phyloP scores from a whole-genome alignment of 805 yeast genomes.

The Kazachstania taianensis region DNA sequence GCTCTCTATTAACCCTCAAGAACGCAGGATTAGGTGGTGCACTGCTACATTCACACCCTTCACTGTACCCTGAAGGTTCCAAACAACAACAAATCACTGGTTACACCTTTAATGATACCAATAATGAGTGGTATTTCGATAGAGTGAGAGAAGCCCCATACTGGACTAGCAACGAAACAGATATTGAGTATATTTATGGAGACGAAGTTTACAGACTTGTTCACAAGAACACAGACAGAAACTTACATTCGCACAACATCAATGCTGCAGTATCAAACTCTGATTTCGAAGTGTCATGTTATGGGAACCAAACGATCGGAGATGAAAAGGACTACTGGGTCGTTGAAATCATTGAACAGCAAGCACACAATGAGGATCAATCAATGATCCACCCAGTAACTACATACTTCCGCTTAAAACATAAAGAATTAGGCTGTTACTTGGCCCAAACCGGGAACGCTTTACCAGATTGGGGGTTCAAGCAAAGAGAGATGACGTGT shows the following conservation, averaged over 20 bases:
- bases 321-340: conserved; percentile 88
- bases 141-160: conserved; percentile 37
- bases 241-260: conserved; percentile 74
- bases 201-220: conserved; percentile 62
- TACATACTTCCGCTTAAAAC: conserved; percentile 58
- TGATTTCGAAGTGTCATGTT: conserved; percentile 79
- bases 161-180: conserved; percentile 24
- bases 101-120: conserved; percentile 78
- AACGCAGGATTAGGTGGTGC: conserved; percentile 70
- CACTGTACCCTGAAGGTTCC: conserved; percentile 83
- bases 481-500: conserved; percentile 74
- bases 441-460: conserved; percentile 62
- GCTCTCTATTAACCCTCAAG: conserved; percentile 37
- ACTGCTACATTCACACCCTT: conserved; percentile 79
- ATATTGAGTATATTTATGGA: conserved; percentile 36
- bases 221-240: conserved; percentile 62
- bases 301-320: conserved; percentile 61
- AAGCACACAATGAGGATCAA: conserved; percentile 41
- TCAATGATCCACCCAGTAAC: conserved; percentile 62
- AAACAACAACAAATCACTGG: conserved; percentile 91
- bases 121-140: conserved; percentile 73
- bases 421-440: conserved; percentile 59
- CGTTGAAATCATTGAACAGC: conserved; percentile 60
- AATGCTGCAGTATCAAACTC: conserved; percentile 61
- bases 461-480: conserved; percentile 77